Evolutionary conservation across 495 filamentous ascomycete genomes (phyloP).

Genomic region (Penicillium canariense): DNA sequence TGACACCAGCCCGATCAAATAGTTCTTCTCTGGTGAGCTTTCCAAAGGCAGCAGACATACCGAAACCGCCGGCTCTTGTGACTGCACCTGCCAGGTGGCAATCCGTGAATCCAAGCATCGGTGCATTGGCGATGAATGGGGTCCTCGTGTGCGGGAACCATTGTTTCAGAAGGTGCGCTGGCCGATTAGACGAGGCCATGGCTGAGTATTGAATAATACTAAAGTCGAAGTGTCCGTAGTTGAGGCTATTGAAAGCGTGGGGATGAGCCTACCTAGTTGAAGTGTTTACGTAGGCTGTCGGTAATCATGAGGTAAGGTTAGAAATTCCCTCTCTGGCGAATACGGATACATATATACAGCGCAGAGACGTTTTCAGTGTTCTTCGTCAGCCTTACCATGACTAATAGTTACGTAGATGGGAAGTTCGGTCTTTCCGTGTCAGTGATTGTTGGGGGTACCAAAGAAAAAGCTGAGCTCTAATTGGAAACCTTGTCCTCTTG

Average conservation of each 20-base stretch:
- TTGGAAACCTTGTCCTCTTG: too few relatives aligned
- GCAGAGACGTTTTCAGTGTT: too few relatives aligned
- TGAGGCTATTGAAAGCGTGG: background rate
- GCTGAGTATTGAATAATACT: background rate
- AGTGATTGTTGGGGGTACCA: too few relatives aligned
- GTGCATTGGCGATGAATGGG: conserved; percentile 60
- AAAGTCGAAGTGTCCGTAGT: background rate
- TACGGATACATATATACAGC: too few relatives aligned
- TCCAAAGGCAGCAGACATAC: conserved; percentile 42
- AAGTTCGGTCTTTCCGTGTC: too few relatives aligned
- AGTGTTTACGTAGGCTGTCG: background rate
- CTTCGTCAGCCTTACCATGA: too few relatives aligned
- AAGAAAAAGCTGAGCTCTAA: too few relatives aligned
- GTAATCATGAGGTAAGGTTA: too few relatives aligned
- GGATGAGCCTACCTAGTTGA: background rate
- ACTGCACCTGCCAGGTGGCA: conserved; percentile 69
- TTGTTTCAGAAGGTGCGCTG: conserved; percentile 5
- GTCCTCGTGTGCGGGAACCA: conserved; percentile 21
- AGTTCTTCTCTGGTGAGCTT: background rate
- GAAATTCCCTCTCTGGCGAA: too few relatives aligned
- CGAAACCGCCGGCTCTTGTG: conserved; percentile 71
- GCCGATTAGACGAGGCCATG: background rate
- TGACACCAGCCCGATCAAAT: background rate
- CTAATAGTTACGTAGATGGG: too few relatives aligned
- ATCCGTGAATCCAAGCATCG: conserved; percentile 71